Base-by-base conservation (phyloP, 2,329 filamentous ascomycete species). In the Aspergillus alliaceus region DNA sequence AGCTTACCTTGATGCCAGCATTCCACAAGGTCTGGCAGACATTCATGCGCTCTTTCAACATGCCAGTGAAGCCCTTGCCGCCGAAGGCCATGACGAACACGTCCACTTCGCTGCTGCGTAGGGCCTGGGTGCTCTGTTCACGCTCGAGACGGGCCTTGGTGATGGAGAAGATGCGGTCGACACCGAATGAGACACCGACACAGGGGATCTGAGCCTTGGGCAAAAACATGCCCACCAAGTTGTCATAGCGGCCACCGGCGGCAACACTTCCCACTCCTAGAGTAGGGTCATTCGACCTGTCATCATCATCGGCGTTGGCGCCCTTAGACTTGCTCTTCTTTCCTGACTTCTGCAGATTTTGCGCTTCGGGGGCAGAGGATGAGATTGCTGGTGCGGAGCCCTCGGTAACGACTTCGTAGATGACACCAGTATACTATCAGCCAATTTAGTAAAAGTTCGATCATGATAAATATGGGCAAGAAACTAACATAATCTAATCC, bases 41-140 rank as follows among this genome's bases (percentile, higher is more conserved):
- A 25, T 86, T 80, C 86, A 97, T 93, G 63, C 93, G 89, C 80
- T 97, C 90, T 64, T 87, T 86, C 54, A 96, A 77, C 62, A 96
- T 80, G 46, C 91, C 91, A 15, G 83, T 88, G 74, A 93, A 93
- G 20, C 87, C 90, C 76, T 93, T 93, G 53, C 90, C 90, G 53
- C 91, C 93, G 69, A 97, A 92, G 0, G 92, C 92, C 92, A 98
- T 98, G 69, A 98, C 89, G 75, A 87, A 97, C 46, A 93, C 92
- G 70, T 98, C 93, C 2, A 93, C 88, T 66, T 95, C 90, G 69
- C 88, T 91, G 62, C 82, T 82, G 61, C 90, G 81, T 52, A 86
- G 77, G 29, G 77, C 65, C 20, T 81, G 75, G n/a, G 77, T 75
- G 54, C 79, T 83, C 67, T 84, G 84, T 56, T 79, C 74, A 27